phyloP scores from a whole-genome alignment of 1,139 yeast genomes.

The Spencermartinsiella ligniputridi region DNA sequence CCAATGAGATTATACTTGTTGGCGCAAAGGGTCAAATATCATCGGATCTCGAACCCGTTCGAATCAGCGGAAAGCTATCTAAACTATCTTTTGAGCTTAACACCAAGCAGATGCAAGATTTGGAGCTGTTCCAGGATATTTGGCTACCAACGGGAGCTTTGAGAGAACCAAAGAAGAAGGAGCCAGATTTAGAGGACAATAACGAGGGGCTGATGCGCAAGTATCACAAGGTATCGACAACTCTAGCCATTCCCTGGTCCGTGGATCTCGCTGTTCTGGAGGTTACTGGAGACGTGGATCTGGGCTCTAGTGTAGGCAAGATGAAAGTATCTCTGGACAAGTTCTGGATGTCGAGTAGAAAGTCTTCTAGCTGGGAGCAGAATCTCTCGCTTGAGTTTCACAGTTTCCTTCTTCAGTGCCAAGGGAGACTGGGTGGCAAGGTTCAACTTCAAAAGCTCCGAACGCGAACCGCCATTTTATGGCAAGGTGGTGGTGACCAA shows the following conservation, averaged over 20 bases:
- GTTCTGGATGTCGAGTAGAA: conserved; percentile 67
- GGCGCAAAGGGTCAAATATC: conserved; percentile 27
- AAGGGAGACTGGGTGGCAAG: conserved; percentile 76
- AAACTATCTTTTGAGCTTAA: conserved; percentile 64
- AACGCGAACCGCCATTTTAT: conserved; percentile 63
- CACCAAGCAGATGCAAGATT: conserved; percentile 80
- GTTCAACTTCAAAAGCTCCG: conserved; percentile 48
- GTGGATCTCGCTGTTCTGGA: conserved; percentile 54
- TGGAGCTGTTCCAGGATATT: conserved; percentile 75
- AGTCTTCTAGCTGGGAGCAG: conserved; percentile 69
- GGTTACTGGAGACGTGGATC: conserved; percentile 56
- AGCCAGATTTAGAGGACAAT: neutral
- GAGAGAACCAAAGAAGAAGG: neutral
- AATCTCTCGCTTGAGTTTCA: conserved; percentile 60
- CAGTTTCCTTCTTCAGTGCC: conserved; percentile 48
- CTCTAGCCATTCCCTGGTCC: conserved; percentile 73
- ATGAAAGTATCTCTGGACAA: conserved; percentile 51
- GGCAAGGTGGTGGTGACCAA: conserved; percentile 47
- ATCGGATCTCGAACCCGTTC: conserved; percentile 22
- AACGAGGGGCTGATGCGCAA: conserved; percentile 40
- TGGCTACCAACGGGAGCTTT: conserved; percentile 54
- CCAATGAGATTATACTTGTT: conserved; percentile 47
- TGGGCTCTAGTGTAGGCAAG: conserved; percentile 81
- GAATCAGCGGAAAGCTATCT: conserved; percentile 49
- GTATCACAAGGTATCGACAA: conserved; percentile 57